A percentile compares a stretch with the other conserved stretches of the same genome.
Conservation (phyloP, 257 asterid species). For the Scutellaria baicalensis region DNA sequence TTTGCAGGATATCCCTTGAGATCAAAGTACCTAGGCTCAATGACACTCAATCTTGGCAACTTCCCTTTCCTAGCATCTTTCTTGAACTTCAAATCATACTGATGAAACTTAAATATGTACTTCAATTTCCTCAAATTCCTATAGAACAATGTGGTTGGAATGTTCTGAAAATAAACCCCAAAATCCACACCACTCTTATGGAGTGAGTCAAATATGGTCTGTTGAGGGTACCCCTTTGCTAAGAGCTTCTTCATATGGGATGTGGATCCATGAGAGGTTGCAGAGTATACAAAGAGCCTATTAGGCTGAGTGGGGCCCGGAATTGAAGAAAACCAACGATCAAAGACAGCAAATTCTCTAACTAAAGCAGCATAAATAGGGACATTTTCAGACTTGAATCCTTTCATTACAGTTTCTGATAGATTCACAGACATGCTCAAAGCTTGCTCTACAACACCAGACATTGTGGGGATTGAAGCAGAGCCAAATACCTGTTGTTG, state of each 20-base stretch:
- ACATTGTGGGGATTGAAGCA: slow-evolving; percentile 48
- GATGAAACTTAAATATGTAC: slow-evolving; percentile 58
- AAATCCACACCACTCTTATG: slow-evolving; percentile 49
- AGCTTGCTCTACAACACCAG: slow-evolving; percentile 88
- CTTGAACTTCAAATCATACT: slow-evolving; percentile 51
- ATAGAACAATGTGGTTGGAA: slow-evolving; percentile 60
- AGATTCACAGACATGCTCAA: slow-evolving; percentile 31
- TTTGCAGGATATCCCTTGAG: slow-evolving; percentile 52
- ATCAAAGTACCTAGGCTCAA: slow-evolving; percentile 81
- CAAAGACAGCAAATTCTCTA: slow-evolving; percentile 54
- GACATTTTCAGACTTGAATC: slow-evolving; percentile 53
- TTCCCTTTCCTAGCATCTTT: slow-evolving; percentile 60
- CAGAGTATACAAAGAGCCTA: slow-evolving; percentile 64
- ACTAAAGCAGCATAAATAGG: slow-evolving; percentile 47
- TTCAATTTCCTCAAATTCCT: slow-evolving; percentile 64
- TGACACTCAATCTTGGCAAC: slow-evolving; percentile 54
- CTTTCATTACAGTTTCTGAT: slow-evolving; percentile 65
- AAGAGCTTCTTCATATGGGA: slow-evolving; percentile 49
- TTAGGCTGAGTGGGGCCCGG: slow-evolving; percentile 95
- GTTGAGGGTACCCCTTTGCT: slow-evolving; percentile 60
- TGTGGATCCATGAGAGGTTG: slow-evolving; percentile 81
- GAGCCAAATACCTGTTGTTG: slow-evolving; percentile 57
- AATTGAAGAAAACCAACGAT: slow-evolving; percentile 68
- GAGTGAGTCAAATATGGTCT: slow-evolving; percentile 62
- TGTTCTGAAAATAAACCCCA: slow-evolving; percentile 60